Base-by-base conservation (phyloP, 2,329 filamentous ascomycete genomes). In the Colletotrichum horii region DNA sequence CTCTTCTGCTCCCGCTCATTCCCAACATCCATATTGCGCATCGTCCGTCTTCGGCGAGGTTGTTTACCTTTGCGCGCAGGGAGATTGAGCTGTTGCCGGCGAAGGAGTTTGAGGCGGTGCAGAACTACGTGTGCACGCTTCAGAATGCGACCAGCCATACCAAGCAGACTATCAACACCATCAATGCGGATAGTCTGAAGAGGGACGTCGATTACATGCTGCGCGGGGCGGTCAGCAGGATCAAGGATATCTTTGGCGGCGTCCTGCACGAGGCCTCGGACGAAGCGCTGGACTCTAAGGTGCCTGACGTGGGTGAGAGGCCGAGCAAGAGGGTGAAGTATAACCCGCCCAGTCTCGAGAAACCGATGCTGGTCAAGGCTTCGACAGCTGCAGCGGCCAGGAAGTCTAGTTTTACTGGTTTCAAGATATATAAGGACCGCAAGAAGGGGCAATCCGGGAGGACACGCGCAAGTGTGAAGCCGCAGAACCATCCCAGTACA, bases 21-120 rank as follows among this genome's bases (percentile, higher is more conserved):
- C 71, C 68, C 1, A 64, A 52, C 19, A 64, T 77, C 36, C 48
- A 38, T 4, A 70, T 55, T 34, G 30, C 66, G 30, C 48, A 12
- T 6, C 64, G 75, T 15, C 64, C 71, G 6, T 36, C 16, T 3
- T 75, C 75, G 22, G 14, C n/a, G 26, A 15, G 65, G 9, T 14
- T 76, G 22, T 32, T 71, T n/a, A 68, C 60, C 16, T 26, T 75
- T 22, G 76, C 71, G 19, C 61, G 69, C 9, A 71, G 32, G 22
- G 76, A 77, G 52, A 69, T 77, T 6, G 30, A 48, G 9, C 52
- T 71, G 19, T 24, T 77, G 62, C 48, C 60, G 4, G 34, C 15
- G 14, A 65, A 28, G 3, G 48, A 66, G 8, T 7, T 75, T 19
- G 48, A 52, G 4, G 19, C 16, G 3, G 38, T 75, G 24, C 26